These are phyloP conservation scores for Zizania palustris DNA, from an alignment of 202 grass and related monocot species.

Conservation along the genomic window DNA sequence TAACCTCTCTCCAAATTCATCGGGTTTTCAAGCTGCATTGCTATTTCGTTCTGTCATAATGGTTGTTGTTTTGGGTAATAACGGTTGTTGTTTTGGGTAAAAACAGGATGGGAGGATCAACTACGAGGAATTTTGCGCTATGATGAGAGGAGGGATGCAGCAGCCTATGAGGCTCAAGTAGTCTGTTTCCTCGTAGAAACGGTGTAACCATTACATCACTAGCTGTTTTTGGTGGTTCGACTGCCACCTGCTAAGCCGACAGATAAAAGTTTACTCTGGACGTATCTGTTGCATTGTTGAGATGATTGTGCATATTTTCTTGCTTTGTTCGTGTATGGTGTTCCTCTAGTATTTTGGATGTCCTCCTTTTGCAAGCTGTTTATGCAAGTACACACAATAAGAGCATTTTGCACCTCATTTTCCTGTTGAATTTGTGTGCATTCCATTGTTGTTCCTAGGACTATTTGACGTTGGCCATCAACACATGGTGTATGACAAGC, in stretches of 20 bases:
- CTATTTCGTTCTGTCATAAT: constrained; percentile 27
- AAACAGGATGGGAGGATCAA: constrained; percentile 93
- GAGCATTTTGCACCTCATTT: constrained; percentile 21
- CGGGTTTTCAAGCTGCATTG: not conserved
- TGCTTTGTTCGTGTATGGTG: constrained; percentile 24
- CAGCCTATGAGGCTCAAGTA: constrained; percentile 82
- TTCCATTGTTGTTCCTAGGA: not conserved
- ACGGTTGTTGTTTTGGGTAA: constrained; percentile 29
- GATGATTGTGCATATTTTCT: constrained; percentile 59
- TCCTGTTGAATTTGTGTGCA: not conserved
- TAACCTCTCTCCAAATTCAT: constrained; percentile 35
- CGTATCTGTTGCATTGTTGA: constrained; percentile 36
- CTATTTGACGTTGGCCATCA: too few species aligned
- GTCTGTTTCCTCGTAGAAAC: constrained; percentile 38
- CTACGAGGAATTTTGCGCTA: constrained; percentile 90
- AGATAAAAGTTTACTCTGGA: constrained; percentile 41
- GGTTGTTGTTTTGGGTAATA: constrained; percentile 31
- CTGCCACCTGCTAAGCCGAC: not conserved
- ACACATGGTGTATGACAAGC: too few species aligned
- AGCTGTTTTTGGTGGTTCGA: constrained; percentile 29
- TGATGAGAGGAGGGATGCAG: constrained; percentile 96
- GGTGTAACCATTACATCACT: constrained; percentile 42
- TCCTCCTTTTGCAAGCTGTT: constrained; percentile 31
- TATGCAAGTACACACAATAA: constrained; percentile 47
- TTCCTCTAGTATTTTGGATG: constrained; percentile 30